phyloP scores from a whole-genome alignment of 2,329 filamentous ascomycete genomes.

The Fusarium sp. region DNA sequence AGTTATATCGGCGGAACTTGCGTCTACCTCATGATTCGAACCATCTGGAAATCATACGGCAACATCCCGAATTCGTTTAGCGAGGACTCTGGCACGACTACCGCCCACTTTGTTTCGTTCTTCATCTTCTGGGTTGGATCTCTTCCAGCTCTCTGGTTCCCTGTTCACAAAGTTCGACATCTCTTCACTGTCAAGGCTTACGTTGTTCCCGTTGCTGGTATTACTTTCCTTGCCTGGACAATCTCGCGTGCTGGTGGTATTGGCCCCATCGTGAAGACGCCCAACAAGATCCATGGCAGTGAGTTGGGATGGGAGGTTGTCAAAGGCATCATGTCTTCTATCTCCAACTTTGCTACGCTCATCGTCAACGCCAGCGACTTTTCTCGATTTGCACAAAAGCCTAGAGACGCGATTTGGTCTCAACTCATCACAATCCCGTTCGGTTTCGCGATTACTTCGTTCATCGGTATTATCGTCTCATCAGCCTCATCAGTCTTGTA shows the following conservation, averaged over 20 bases:
- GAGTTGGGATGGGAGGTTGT: constrained; percentile 86
- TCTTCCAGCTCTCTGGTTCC: constrained; percentile 89
- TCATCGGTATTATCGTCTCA: constrained; percentile 86
- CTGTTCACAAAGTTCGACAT: constrained; percentile 89
- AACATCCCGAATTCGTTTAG: constrained; percentile 78
- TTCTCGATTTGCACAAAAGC: constrained; percentile 83
- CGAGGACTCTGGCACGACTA: constrained; percentile 77
- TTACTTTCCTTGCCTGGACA: constrained; percentile 91
- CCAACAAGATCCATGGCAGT: constrained; percentile 74
- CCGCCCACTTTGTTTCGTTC: constrained; percentile 83
- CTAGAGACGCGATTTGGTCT: constrained; percentile 83
- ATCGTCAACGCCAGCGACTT: constrained; percentile 90
- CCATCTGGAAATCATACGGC: constrained; percentile 83
- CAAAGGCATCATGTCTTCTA: constrained; percentile 88
- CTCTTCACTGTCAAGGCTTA: constrained; percentile 92
- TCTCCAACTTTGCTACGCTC: constrained; percentile 91
- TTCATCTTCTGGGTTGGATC: constrained; percentile 89
- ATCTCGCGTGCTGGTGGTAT: constrained; percentile 85
- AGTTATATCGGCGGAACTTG: constrained; percentile 88
- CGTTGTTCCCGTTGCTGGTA: constrained; percentile 85
- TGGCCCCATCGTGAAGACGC: constrained; percentile 84
- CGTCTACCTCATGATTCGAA: constrained; percentile 88
- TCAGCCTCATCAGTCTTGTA: constrained; percentile 81
- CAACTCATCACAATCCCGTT: constrained; percentile 82
- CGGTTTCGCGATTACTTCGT: constrained; percentile 83